phyloP scores from a whole-genome alignment of 805 yeast species.

The Metschnikowia peoriensis region DNA sequence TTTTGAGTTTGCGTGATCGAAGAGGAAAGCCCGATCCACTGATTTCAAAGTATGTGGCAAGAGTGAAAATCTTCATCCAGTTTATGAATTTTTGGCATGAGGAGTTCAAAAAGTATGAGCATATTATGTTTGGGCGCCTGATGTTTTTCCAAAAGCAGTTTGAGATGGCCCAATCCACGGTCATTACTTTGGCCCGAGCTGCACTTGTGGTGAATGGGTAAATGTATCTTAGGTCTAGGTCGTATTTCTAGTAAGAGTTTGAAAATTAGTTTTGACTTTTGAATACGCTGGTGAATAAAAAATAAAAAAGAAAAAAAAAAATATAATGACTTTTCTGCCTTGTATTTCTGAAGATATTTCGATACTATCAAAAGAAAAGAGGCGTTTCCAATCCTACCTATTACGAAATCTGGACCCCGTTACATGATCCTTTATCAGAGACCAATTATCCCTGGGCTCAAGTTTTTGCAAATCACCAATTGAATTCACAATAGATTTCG shows the following conservation, averaged over 20 bases:
- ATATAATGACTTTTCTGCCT: too few relatives aligned
- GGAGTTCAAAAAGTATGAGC: background rate
- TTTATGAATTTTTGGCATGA: background rate
- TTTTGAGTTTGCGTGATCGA: conserved; percentile 3
- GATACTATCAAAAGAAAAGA: too few relatives aligned
- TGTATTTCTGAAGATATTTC: too few relatives aligned
- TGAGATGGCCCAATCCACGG: background rate
- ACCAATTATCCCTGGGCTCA: too few relatives aligned
- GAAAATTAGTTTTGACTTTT: too few relatives aligned
- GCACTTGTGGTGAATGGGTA: background rate
- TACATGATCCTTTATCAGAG: too few relatives aligned
- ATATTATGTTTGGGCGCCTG: background rate
- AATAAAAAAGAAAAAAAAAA: too few relatives aligned
- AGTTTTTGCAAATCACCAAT: too few relatives aligned
- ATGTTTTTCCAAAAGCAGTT: conserved; percentile 1
- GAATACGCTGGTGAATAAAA: too few relatives aligned
- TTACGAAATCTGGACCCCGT: too few relatives aligned
- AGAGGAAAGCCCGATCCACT: conserved; percentile 1
- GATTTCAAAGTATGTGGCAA: background rate
- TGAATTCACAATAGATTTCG: too few relatives aligned
- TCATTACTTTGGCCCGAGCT: background rate
- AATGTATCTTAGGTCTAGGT: background rate
- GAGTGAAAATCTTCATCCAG: background rate
- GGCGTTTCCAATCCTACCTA: too few relatives aligned
- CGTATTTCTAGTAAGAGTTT: background rate